These are phyloP conservation scores for Chaetomium strumarium DNA, from an alignment of 2,329 filamentous ascomycete species.

Conservation along the genomic window DNA sequence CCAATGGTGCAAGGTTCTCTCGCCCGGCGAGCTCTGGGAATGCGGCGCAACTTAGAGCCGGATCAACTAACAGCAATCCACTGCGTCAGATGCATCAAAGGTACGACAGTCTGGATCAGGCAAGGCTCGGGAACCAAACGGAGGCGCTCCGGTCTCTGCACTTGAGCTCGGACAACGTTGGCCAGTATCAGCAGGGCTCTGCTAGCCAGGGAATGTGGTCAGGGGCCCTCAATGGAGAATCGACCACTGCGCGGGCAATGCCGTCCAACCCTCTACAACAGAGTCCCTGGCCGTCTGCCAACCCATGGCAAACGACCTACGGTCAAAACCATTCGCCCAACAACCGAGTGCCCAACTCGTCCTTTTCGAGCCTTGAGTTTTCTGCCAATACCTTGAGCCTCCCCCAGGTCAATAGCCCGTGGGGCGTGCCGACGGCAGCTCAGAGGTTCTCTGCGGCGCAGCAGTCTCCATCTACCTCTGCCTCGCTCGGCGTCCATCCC, in stretches of 20 bases:
- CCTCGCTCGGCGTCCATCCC: neutral
- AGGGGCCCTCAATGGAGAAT: neutral
- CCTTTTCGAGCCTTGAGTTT: constrained; percentile 28
- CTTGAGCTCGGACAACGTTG: neutral
- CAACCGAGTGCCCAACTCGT: constrained; percentile 7
- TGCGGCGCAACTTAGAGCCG: constrained; percentile 1
- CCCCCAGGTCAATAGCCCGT: constrained; percentile 31
- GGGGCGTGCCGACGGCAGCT: constrained; percentile 23
- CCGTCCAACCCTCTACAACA: constrained; percentile 6
- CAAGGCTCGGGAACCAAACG: neutral
- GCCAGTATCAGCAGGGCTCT: constrained; percentile 1
- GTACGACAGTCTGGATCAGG: neutral
- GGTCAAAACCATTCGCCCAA: neutral
- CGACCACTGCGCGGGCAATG: neutral
- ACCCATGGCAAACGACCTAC: constrained; percentile 13
- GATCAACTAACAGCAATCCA: constrained; percentile 1
- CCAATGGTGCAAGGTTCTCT: constrained; percentile 6
- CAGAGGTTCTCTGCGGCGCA: constrained; percentile 5
- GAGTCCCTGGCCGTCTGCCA: constrained; percentile 15
- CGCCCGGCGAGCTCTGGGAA: constrained; percentile 18
- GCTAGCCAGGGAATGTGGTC: constrained; percentile 8
- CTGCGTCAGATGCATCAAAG: constrained; percentile 3
- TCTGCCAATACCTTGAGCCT: constrained; percentile 26
- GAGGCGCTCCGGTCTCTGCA: constrained; percentile 2
- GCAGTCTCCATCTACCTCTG: constrained; percentile 4